Percentiles rank a stretch among this genome's conserved stretches.
Conservation (phyloP, 345 rosid genomes). For the Trapa bicornis region DNA sequence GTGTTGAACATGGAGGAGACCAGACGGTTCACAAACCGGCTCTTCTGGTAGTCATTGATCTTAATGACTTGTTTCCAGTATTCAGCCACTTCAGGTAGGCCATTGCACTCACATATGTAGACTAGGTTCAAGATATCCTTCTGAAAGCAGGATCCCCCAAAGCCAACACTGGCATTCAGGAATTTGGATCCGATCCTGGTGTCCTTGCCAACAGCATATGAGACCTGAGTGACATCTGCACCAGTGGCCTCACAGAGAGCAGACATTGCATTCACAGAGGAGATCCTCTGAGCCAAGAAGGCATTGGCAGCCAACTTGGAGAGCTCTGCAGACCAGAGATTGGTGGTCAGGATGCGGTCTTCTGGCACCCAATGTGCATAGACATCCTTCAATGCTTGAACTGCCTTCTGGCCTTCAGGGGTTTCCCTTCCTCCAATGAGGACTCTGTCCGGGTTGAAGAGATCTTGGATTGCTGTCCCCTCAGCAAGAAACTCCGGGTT, state of each 20-base stretch:
- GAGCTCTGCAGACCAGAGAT: slow-evolving; percentile 96
- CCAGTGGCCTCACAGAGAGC: slow-evolving; percentile 93
- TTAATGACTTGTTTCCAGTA: slow-evolving; percentile 95
- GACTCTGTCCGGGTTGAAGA: slow-evolving; percentile 65
- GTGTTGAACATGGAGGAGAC: slow-evolving; percentile 90
- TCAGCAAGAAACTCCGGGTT: slow-evolving; percentile 96
- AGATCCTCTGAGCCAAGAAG: slow-evolving; percentile 80
- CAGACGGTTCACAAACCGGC: slow-evolving; percentile 69
- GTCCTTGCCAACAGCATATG: slow-evolving; percentile 71
- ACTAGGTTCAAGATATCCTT: slow-evolving; percentile 79
- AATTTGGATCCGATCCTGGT: slow-evolving; percentile 75
- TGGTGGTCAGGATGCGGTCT: slow-evolving; percentile 67
- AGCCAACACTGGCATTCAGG: slow-evolving; percentile 81
- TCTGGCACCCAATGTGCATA: slow-evolving; percentile 85
- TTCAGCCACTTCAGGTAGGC: slow-evolving; percentile 85
- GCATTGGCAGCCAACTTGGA: slow-evolving; percentile 95
- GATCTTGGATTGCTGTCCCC: slow-evolving; percentile 76
- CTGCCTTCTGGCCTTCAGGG: slow-evolving; percentile 65
- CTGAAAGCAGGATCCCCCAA: slow-evolving; percentile 89
- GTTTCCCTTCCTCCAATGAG: slow-evolving; percentile 92
- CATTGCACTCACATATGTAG: slow-evolving; percentile 88
- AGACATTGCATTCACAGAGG: slow-evolving; percentile 87
- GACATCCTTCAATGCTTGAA: slow-evolving; percentile 61
- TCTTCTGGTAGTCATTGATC: slow-evolving; percentile 83
- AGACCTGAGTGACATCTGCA: slow-evolving; percentile 64